Evolutionary conservation across 202 grass and related monocot species (phyloP).

Genomic region (Setaria viridis): DNA sequence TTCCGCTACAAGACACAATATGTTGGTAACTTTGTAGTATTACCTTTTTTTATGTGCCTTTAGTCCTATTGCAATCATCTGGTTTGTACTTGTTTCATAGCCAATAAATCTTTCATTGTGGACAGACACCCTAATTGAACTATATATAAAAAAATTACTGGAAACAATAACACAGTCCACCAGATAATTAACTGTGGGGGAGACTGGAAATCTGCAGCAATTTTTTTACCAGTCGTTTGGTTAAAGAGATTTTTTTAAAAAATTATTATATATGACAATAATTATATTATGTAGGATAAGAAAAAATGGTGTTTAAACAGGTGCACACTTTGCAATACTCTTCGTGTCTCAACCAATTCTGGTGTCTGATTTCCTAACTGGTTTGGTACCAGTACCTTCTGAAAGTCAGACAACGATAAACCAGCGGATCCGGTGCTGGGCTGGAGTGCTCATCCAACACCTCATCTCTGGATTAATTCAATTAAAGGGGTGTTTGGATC

Average conservation of each 20-base stretch:
- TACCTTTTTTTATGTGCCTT: too few relatives aligned
- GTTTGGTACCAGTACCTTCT: background rate
- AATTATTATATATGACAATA: too few relatives aligned
- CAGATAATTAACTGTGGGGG: background rate
- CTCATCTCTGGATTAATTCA: background rate
- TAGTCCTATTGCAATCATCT: background rate
- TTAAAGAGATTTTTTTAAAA: background rate
- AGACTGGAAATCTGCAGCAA: background rate
- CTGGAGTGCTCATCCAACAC: conserved; percentile 16
- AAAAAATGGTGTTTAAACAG: too few relatives aligned
- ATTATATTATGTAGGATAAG: background rate
- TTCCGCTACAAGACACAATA: background rate
- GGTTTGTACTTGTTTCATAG: background rate
- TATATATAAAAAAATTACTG: background rate
- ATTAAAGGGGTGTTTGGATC: background rate
- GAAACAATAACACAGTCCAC: background rate
- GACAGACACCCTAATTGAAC: background rate
- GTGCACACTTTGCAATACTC: background rate
- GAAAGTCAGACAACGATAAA: background rate
- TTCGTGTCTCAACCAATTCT: background rate
- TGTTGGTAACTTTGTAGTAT: background rate
- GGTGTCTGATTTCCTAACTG: background rate
- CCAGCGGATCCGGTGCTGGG: background rate
- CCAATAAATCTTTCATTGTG: background rate
- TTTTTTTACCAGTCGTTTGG: too few relatives aligned